A percentile compares a stretch with the other conserved stretches of the same genome.
Conservation (phyloP, 305 asterid genomes). For the Solanum hybrid region DNA sequence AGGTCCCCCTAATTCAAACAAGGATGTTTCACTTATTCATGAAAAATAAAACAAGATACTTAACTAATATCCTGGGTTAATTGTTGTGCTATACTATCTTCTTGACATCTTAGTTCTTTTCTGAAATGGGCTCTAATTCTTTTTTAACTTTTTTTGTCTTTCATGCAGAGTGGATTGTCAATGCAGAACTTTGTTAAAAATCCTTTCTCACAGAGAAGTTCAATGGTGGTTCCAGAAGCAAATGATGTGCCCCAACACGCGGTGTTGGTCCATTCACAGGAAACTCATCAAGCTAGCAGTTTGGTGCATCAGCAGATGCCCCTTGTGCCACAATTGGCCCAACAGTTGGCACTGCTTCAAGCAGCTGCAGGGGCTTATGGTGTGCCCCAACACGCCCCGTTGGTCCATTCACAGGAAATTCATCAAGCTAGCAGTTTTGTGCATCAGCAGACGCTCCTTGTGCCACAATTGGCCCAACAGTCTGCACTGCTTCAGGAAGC, state of each 20-base stretch:
- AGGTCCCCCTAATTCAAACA: neutral
- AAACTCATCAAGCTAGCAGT: conserved; percentile 9
- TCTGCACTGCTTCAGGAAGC: conserved; percentile 27
- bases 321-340: conserved; percentile 13
- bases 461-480: conserved; percentile 19
- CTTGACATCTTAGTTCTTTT: neutral
- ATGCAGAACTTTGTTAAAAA: conserved; percentile 58
- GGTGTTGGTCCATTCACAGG: conserved; percentile 8
- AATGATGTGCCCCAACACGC: conserved; percentile 15
- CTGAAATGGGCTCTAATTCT: neutral
- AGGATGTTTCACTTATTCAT: neutral
- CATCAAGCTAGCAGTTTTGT: conserved; percentile 11
- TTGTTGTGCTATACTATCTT: neutral
- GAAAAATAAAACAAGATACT: neutral
- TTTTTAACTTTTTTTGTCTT: neutral
- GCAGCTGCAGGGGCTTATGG: conserved; percentile 20
- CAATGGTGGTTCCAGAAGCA: conserved; percentile 17
- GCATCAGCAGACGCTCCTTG: conserved; percentile 22
- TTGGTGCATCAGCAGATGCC: conserved; percentile 24
- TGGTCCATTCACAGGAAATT: conserved; percentile 8
- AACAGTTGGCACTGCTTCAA: conserved; percentile 28
- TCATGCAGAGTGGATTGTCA: conserved; percentile 58
- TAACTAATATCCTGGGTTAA: neutral
- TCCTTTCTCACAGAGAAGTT: conserved; percentile 65
- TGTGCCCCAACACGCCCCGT: conserved; percentile 6